These are phyloP conservation scores for Hericium rajendrae DNA, from an alignment of 768 basidiomycete species.

Conservation along the genomic window DNA sequence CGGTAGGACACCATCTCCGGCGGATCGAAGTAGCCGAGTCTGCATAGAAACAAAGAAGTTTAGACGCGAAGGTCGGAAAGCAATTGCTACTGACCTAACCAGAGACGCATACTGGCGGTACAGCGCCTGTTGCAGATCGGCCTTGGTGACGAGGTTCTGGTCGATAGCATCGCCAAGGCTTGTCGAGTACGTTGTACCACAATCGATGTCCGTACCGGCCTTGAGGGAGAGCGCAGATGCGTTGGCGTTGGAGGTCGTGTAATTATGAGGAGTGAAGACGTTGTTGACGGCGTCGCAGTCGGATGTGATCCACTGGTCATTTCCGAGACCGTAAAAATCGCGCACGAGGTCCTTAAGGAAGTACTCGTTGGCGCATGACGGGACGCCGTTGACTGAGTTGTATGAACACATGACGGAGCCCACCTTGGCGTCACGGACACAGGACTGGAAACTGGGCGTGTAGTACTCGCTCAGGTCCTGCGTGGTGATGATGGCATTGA, in stretches of 20 bases:
- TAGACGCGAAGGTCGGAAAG: neutral
- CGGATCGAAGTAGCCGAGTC: slow-evolving; percentile 51
- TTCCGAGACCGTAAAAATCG: slow-evolving; percentile 33
- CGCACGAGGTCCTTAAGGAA: slow-evolving; percentile 42
- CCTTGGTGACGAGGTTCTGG: slow-evolving; percentile 35
- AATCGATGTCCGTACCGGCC: slow-evolving; percentile 47
- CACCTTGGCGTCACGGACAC: slow-evolving; percentile 50
- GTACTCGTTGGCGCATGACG: slow-evolving; percentile 44
- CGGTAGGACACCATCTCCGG: slow-evolving; percentile 40
- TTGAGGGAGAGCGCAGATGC: slow-evolving; percentile 42
- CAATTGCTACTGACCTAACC: slow-evolving; percentile 30
- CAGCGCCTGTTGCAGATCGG: slow-evolving; percentile 34
- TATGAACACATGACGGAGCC: slow-evolving; percentile 57
- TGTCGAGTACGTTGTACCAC: slow-evolving; percentile 36
- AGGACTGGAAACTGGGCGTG: slow-evolving; percentile 45
- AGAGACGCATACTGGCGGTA: slow-evolving; percentile 43
- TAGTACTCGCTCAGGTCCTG: slow-evolving; percentile 52
- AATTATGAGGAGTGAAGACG: slow-evolving; percentile 42
- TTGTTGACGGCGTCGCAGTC: slow-evolving; percentile 51
- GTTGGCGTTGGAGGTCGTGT: slow-evolving; percentile 31
- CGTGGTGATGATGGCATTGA: slow-evolving; percentile 42
- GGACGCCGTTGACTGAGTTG: slow-evolving; percentile 51
- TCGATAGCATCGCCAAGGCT: slow-evolving; percentile 40
- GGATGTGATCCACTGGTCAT: slow-evolving; percentile 46
- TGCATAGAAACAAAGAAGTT: slow-evolving; percentile 12